phyloP scores from a whole-genome alignment of 129 eudicot species.

The Arctium lappa region DNA sequence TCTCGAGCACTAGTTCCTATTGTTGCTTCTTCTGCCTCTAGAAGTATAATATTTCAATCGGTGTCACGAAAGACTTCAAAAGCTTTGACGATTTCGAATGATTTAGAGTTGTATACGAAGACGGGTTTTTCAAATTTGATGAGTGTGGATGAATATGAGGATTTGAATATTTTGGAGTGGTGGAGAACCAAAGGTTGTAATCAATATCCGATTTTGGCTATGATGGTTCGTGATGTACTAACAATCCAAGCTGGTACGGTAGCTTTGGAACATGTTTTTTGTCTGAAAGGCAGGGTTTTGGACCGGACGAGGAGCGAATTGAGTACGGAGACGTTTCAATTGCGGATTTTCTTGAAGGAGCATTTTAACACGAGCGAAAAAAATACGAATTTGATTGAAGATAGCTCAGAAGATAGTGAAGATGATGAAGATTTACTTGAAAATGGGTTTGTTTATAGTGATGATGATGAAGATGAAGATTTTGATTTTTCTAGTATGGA shows the following conservation, averaged over 20 bases:
- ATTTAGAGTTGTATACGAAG: constrained; percentile 8
- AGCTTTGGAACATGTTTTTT: constrained; percentile 6
- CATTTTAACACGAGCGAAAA: not conserved
- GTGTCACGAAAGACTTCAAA: not conserved
- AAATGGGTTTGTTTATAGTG: not conserved
- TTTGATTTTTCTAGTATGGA: too few species aligned
- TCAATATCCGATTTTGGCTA: constrained; percentile 17
- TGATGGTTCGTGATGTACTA: constrained; percentile 8
- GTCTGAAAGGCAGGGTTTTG: constrained; percentile 18
- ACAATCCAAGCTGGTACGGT: not conserved
- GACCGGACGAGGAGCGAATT: not conserved
- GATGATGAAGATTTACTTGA: not conserved
- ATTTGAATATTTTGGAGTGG: constrained; percentile 7
- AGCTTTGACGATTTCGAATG: not conserved
- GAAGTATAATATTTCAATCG: not conserved
- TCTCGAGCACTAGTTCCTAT: not conserved
- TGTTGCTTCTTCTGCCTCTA: not conserved
- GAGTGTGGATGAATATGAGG: constrained; percentile 14
- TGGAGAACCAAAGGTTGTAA: constrained; percentile 8
- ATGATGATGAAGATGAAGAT: not conserved
- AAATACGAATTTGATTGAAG: not conserved
- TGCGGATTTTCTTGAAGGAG: constrained; percentile 22
- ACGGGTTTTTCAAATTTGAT: constrained; percentile 4
- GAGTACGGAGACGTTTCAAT: not conserved
- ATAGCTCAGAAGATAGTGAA: not conserved